A percentile compares a stretch with the other conserved stretches of the same genome.
Evolutionary conservation across 2,329 filamentous ascomycete species (phyloP).

Genomic region (Nemania abortiva): DNA sequence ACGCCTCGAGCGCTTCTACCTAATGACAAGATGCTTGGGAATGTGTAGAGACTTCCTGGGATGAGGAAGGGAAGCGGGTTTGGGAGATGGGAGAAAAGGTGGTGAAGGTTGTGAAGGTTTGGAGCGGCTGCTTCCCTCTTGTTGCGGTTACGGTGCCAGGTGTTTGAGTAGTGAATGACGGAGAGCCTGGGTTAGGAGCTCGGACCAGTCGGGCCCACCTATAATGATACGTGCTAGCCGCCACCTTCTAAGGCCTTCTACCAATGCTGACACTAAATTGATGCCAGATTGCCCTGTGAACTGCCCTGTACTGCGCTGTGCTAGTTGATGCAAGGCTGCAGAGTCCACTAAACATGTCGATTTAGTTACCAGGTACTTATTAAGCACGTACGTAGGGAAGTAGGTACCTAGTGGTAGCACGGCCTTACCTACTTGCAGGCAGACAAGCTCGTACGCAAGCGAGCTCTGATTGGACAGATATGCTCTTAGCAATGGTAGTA

Average conservation of each 20-base stretch:
- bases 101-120: constrained; percentile 38
- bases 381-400: neutral
- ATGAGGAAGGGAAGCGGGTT: constrained; percentile 13
- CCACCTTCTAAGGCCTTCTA: constrained; percentile 44
- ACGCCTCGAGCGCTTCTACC: constrained; percentile 16
- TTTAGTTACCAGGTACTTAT: neutral
- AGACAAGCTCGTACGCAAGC: constrained; percentile 43
- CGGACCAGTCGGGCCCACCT: constrained; percentile 39
- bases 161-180: constrained; percentile 42
- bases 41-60: constrained; percentile 12
- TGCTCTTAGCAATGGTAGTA: constrained; percentile 2
- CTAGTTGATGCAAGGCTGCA: constrained; percentile 32
- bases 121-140: constrained; percentile 19
- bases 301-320: constrained; percentile 3
- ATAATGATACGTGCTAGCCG: constrained; percentile 31
- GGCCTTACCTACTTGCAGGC: constrained; percentile 25
- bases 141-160: constrained; percentile 37
- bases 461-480: constrained; percentile 31
- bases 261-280: constrained; percentile 24
- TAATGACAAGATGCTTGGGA: constrained; percentile 8
- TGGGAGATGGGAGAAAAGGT: constrained; percentile 27
- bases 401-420: neutral
- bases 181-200: constrained; percentile 40
- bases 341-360: constrained; percentile 5
- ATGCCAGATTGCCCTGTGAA: constrained; percentile 36